phyloP scores from a whole-genome alignment of 352 stramenopile species.

The Globisporangium nagaii region DNA sequence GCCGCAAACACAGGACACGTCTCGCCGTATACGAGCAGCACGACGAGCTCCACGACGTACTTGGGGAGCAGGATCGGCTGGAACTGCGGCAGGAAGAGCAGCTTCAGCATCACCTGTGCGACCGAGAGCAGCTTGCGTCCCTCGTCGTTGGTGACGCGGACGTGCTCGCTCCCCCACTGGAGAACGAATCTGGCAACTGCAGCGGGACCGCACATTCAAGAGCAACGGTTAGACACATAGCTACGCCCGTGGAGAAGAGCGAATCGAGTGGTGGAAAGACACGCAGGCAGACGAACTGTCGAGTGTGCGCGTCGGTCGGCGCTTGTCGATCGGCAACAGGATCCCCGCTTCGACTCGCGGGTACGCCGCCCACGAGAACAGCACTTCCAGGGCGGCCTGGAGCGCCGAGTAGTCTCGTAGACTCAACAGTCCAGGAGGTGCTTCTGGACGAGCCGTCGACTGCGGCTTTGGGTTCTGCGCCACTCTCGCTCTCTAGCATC shows the following conservation, averaged over 20 bases:
- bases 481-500: background rate
- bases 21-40: conserved; percentile 54
- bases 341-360: conserved; percentile 46
- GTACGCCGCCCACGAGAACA: conserved; percentile 65
- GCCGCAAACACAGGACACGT: conserved; percentile 4
- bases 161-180: conserved; percentile 24
- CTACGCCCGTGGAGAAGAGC: too few relatives aligned
- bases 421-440: conserved; percentile 67
- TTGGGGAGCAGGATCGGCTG: conserved; percentile 75
- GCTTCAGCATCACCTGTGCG: conserved; percentile 40
- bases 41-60: conserved; percentile 73
- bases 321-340: conserved; percentile 53
- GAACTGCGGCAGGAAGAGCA: conserved; percentile 68
- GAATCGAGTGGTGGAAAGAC: background rate
- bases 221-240: too few relatives aligned
- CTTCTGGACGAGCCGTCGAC: conserved; percentile 20
- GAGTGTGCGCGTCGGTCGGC: conserved; percentile 71
- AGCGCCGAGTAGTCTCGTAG: conserved; percentile 80
- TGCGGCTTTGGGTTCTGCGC: conserved; percentile 7
- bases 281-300: conserved; percentile 37
- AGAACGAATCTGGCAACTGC: conserved; percentile 56
- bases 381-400: conserved; percentile 69
- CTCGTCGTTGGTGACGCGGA: conserved; percentile 6
- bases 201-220: background rate
- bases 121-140: conserved; percentile 33